phyloP scores from a whole-genome alignment of 2,329 filamentous ascomycete species.

The Diaporthe sp. region DNA sequence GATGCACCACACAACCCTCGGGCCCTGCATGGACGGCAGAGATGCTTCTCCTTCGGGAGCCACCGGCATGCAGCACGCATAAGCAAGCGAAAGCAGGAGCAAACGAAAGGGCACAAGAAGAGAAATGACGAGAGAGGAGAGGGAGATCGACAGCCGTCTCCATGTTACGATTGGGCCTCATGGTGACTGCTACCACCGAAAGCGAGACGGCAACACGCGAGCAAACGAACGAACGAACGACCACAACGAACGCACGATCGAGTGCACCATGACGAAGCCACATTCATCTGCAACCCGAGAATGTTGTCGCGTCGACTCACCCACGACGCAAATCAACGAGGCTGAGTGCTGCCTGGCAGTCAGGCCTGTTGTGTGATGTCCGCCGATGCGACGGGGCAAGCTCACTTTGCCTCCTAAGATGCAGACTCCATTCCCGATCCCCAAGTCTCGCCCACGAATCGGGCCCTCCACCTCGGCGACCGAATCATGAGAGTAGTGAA shows the following conservation, averaged over 20 bases:
- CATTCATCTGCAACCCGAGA: neutral
- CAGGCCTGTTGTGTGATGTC: neutral
- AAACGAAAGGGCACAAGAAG: neutral
- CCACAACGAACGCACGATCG: neutral
- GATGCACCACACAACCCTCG: conserved; percentile 3
- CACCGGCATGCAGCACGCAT: neutral
- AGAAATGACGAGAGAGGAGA: neutral
- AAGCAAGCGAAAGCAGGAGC: neutral
- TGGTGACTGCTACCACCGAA: neutral
- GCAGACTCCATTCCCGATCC: conserved; percentile 5
- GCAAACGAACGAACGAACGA: neutral
- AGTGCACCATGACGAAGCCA: neutral
- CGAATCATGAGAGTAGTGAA: neutral
- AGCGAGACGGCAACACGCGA: neutral
- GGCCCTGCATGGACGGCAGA: neutral
- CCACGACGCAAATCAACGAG: conserved; percentile 1
- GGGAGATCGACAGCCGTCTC: neutral
- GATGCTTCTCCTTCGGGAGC: neutral
- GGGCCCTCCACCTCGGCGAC: conserved; percentile 14
- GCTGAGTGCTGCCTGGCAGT: conserved; percentile 10
- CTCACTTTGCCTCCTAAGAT: conserved; percentile 14
- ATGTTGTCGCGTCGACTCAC: neutral
- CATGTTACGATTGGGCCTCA: no score
- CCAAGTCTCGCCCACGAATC: conserved; percentile 24
- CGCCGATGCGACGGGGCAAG: neutral